Evolutionary conservation across 352 stramenopile genomes (phyloP), one percentile per base, ranked within the genome.

Genomic region (Phytophthora vignae): DNA sequence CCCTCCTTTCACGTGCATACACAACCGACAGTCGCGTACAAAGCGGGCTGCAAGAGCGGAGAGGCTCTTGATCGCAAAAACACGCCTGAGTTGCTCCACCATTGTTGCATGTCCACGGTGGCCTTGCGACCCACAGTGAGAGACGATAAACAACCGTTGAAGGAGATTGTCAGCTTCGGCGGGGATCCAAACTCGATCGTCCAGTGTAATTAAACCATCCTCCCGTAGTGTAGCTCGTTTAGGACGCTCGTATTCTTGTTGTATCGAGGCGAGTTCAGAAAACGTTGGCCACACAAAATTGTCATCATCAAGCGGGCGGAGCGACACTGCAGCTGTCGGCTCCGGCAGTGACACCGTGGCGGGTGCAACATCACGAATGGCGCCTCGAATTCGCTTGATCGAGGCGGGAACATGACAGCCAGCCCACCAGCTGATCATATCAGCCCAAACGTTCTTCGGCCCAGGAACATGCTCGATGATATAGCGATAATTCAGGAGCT

Each of bases 341-440:
- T 40, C 7, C 4, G 33, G 33, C 7, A 25, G 22, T 2, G 22
- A 25, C 22, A 2, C 22, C 22, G 22, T 25, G 22, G 22, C 22
- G 2, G 22, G 22, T 25, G 9, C 14, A 46, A 17, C 11, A 17
- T 29, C 21, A 10, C 22, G 22, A 25, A 25, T 2, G 22, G 2
- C 22, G 2, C 49, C 17, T 36, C 46, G 44, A 5, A 22, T 11
- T 11, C 33, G 33, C 12, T 40, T 40, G 33, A 40, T 40, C 33
- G 33, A 40, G 12, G 33, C 12, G 12, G 33, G 9, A 40, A 7
- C 17, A 17, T 53, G 33, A 11, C 60, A 55, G 0, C 50, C 55
- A 40, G 64, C 65, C 57, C 65, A 73, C 2, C 33, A 49, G 22
- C 46, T 61, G 15, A 68, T 62, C 65, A 73, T 73, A 31, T 73